phyloP scores from a whole-genome alignment of 208 protist genomes.

The Blastocrithidia nonstop region DNA sequence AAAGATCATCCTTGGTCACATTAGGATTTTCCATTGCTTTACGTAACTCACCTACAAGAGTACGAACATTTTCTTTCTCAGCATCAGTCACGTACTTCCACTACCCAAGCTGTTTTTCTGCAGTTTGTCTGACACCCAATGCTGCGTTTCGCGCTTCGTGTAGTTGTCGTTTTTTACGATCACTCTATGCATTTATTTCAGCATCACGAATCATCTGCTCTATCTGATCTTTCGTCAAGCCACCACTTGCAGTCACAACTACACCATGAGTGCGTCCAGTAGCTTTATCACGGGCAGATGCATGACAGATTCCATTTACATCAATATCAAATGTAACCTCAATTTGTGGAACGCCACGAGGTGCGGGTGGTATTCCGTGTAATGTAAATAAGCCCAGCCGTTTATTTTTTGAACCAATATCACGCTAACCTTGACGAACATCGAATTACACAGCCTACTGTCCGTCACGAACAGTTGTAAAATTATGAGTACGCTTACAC shows the following conservation, averaged over 20 bases:
- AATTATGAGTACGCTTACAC: constrained; percentile 91
- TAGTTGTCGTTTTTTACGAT: constrained; percentile 54
- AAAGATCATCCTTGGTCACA: constrained; percentile 44
- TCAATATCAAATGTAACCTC: constrained; percentile 98
- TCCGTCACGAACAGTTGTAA: constrained; percentile 76
- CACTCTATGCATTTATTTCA: constrained; percentile 57
- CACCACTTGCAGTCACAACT: constrained; percentile 83
- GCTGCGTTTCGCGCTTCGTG: constrained; percentile 78
- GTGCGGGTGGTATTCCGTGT: constrained; percentile 83
- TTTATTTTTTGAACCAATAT: constrained; percentile 88
- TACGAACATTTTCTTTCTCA: constrained; percentile 53
- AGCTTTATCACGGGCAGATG: constrained; percentile 94
- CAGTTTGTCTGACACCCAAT: constrained; percentile 36
- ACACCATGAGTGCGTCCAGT: constrained; percentile 92
- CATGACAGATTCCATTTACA: constrained; percentile 97
- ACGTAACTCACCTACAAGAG: constrained; percentile 26
- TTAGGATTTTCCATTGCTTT: constrained; percentile 62
- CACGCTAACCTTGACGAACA: constrained; percentile 91
- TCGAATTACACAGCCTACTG: constrained; percentile 84
- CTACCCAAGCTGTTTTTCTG: constrained; percentile 63
- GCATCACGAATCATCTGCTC: constrained; percentile 81
- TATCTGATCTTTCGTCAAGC: constrained; percentile 68
- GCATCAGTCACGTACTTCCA: constrained; percentile 74
- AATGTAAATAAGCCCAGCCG: constrained; percentile 92
- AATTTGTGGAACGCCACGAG: constrained; percentile 85